These are phyloP conservation scores for Aspergillus thermomutatus DNA, from an alignment of 2,329 filamentous ascomycete genomes.

Conservation along the genomic window DNA sequence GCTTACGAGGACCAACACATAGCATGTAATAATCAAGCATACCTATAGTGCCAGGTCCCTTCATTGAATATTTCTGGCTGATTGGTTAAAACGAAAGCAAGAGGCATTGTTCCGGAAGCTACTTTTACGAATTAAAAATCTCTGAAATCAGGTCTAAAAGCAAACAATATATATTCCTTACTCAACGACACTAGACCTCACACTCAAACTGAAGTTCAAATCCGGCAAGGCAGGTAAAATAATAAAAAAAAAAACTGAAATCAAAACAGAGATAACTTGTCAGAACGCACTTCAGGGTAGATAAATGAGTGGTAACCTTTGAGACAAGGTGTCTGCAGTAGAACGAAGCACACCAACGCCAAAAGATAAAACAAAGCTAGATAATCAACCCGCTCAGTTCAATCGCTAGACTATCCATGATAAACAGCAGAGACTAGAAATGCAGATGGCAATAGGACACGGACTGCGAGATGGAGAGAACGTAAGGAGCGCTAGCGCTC, in stretches of 20 bases:
- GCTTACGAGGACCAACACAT: background rate
- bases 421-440: slow-evolving; percentile 17
- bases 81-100: background rate
- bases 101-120: background rate
- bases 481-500: slow-evolving; percentile 11
- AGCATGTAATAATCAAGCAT: background rate
- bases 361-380: slow-evolving; percentile 17
- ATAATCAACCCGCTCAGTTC: slow-evolving; percentile 27
- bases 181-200: slow-evolving; percentile 10
- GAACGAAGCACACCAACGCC: slow-evolving; percentile 15
- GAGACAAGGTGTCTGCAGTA: slow-evolving; percentile 8
- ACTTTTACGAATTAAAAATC: background rate
- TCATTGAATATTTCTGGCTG: background rate
- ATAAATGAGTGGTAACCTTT: slow-evolving; percentile 20
- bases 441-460: slow-evolving; percentile 13
- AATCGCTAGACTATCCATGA: slow-evolving; percentile 31
- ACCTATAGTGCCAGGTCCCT: background rate
- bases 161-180: slow-evolving; percentile 19
- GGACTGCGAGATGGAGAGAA: slow-evolving; percentile 11
- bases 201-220: slow-evolving; percentile 2
- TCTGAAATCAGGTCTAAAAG: background rate
- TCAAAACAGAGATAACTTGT: slow-evolving; percentile 8
- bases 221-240: slow-evolving; percentile 8
- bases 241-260: slow-evolving; percentile 4
- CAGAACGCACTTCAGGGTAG: slow-evolving; percentile 12